phyloP scores from a whole-genome alignment of 345 rosid species.

The Salix viminalis region DNA sequence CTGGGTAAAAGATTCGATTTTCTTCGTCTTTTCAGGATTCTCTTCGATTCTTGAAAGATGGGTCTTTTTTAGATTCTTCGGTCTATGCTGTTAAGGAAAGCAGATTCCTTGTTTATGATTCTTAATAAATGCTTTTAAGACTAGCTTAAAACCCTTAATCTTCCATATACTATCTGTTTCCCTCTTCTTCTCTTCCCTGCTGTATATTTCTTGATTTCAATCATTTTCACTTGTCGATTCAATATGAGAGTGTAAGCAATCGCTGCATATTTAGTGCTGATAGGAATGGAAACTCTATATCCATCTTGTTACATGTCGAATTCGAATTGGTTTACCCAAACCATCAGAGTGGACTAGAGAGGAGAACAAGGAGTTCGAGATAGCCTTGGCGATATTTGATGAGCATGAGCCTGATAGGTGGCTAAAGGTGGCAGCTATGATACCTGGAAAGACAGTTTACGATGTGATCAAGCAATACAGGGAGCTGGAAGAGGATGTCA shows the following conservation, averaged over 20 bases:
- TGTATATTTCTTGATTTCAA: neutral
- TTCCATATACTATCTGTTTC: neutral
- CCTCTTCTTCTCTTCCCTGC: neutral
- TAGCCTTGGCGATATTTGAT: constrained; percentile 62
- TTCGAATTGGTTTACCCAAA: constrained; percentile 24
- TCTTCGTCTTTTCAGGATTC: constrained; percentile 24
- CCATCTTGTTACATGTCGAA: constrained; percentile 35
- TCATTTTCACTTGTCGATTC: neutral
- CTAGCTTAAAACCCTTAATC: neutral
- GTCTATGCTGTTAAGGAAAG: constrained; percentile 23
- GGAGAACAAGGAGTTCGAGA: constrained; percentile 77
- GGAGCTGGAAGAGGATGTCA: constrained; percentile 65
- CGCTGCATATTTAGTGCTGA: neutral
- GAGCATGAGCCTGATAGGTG: constrained; percentile 70
- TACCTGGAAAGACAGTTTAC: constrained; percentile 62
- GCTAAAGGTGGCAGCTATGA: constrained; percentile 61
- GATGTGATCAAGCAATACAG: constrained; percentile 69
- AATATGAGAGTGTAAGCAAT: neutral
- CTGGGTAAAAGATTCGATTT: constrained; percentile 14
- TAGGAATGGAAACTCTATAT: constrained; percentile 55
- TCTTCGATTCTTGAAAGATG: constrained; percentile 22
- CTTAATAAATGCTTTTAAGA: constrained; percentile 15
- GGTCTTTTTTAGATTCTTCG: constrained; percentile 34
- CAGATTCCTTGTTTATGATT: constrained; percentile 33
- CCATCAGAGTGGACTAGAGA: constrained; percentile 61